phyloP scores from a whole-genome alignment of 176 grass and related monocot genomes.

The Raddia guianensis region DNA sequence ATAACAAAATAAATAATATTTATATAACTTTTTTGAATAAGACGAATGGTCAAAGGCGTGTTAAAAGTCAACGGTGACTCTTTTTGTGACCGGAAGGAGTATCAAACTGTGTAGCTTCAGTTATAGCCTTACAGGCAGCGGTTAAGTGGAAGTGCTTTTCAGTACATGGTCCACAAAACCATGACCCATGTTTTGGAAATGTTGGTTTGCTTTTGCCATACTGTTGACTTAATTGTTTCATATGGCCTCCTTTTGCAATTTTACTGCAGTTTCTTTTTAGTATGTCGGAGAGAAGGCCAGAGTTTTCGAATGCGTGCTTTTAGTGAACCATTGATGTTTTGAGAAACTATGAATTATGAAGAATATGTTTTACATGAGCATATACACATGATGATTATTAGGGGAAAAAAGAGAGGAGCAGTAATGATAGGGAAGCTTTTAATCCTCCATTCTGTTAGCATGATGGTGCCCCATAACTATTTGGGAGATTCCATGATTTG shows the following conservation, averaged over 20 bases:
- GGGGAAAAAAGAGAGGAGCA: background rate
- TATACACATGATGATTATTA: background rate
- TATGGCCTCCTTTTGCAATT: background rate
- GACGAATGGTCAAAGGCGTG: too few species aligned
- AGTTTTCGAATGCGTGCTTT: background rate
- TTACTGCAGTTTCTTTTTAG: background rate
- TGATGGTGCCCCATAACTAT: too few species aligned
- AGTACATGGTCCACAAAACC: background rate
- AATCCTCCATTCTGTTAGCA: background rate
- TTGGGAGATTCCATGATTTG: too few species aligned
- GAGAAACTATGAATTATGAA: background rate
- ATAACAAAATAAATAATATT: too few species aligned
- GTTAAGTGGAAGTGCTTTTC: constrained; percentile 5
- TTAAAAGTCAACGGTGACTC: too few species aligned
- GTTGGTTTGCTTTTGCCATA: background rate
- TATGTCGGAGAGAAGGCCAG: background rate
- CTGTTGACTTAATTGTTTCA: background rate
- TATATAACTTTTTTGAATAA: too few species aligned
- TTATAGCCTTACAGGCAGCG: background rate
- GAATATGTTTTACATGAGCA: background rate
- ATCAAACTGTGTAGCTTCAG: constrained; percentile 14
- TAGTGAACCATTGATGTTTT: background rate
- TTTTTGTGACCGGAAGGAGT: background rate
- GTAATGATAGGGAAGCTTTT: background rate
- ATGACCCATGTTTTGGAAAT: constrained; percentile 15